Conservation (phyloP, 805 yeast genomes). For the Suhomyces faveliae region DNA sequence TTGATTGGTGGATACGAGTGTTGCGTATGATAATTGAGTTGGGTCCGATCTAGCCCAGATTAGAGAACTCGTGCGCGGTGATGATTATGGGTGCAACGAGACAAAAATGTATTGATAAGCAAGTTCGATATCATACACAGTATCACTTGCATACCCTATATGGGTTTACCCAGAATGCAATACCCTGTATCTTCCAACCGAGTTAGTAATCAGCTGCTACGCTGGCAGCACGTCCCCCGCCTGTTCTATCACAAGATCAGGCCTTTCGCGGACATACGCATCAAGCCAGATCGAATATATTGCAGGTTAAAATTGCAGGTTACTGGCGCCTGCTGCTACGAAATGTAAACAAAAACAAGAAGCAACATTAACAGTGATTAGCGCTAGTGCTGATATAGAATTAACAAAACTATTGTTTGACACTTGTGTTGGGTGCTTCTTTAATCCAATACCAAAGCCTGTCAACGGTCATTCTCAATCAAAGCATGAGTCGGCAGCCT, state of each 20-base stretch:
- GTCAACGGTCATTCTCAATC: neutral
- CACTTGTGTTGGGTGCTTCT: neutral
- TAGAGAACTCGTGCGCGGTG: neutral
- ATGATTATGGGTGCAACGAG: no score
- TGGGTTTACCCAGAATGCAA: no score
- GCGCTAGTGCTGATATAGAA: neutral
- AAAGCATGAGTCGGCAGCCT: constrained; percentile 1
- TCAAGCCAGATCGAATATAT: neutral
- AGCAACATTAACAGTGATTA: neutral
- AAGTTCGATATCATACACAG: no score
- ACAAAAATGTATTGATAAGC: no score
- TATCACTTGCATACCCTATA: no score
- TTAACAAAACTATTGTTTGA: neutral
- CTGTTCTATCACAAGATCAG: neutral
- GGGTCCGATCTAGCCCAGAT: neutral
- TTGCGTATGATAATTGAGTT: neutral
- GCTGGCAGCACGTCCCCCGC: neutral
- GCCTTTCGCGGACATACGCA: neutral
- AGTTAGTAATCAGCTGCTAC: no score
- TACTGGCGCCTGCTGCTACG: neutral
- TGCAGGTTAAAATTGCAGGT: constrained; percentile 1
- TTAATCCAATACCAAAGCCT: neutral
- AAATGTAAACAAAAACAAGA: constrained; percentile 1
- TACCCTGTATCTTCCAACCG: no score
- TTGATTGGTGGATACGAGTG: no score